phyloP scores from a whole-genome alignment of 108 stramenopile species.

The Cylindrotheca fusiformis region DNA sequence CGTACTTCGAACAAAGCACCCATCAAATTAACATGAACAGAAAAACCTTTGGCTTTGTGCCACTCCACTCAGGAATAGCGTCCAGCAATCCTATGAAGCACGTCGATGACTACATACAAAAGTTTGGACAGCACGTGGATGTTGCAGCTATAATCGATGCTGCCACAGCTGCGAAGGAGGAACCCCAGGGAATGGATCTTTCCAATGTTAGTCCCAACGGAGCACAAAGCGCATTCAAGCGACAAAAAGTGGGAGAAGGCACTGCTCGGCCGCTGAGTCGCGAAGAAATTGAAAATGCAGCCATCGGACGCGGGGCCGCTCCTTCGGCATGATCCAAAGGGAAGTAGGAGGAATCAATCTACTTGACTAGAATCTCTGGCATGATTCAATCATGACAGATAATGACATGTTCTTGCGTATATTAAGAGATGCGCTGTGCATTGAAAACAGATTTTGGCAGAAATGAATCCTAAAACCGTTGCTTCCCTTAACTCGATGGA shows the following conservation, averaged over 20 bases:
- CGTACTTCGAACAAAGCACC: conserved; percentile 72
- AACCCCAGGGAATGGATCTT: conserved; percentile 5
- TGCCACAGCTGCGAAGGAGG: conserved; percentile 24
- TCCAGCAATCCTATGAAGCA: conserved; percentile 22
- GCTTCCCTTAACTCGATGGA: conserved; percentile 4
- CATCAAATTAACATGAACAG: conserved; percentile 21
- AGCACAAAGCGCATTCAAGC: neutral
- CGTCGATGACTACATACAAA: conserved; percentile 31
- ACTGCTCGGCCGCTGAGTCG: conserved; percentile 15
- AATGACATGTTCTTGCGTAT: conserved; percentile 3
- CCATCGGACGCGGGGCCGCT: conserved; percentile 37
- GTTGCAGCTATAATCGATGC: conserved; percentile 43
- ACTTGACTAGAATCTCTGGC: too few species aligned
- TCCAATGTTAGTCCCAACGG: neutral
- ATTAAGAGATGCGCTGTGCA: too few species aligned
- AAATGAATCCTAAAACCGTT: neutral
- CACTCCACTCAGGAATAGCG: conserved; percentile 48
- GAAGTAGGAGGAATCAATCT: conserved; percentile 3
- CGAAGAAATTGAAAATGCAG: conserved; percentile 34
- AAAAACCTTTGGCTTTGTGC: conserved; percentile 77
- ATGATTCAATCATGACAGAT: neutral
- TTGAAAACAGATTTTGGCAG: neutral
- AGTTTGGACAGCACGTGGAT: conserved; percentile 60
- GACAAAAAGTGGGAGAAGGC: neutral
- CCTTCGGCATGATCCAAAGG: conserved; percentile 42